Evolutionary conservation across 371 early-diverging fungal species (phyloP).

Genomic region (Parasitella parasitica): DNA sequence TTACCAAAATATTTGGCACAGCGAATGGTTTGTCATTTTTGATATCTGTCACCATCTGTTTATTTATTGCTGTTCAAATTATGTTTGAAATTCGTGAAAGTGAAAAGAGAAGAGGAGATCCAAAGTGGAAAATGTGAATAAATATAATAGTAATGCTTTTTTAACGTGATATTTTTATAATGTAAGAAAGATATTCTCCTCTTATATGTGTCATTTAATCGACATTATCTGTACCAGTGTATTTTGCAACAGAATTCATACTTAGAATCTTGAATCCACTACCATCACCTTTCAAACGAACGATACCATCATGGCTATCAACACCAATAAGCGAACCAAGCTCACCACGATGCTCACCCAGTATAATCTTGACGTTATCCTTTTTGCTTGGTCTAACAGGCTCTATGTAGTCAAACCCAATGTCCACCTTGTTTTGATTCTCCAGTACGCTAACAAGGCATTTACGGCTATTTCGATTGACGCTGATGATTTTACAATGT

Average conservation of each 20-base stretch:
- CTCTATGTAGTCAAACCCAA: slow-evolving; percentile 55
- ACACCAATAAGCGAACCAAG: slow-evolving; percentile 78
- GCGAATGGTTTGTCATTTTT: slow-evolving; percentile 51
- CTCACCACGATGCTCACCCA: slow-evolving; percentile 71
- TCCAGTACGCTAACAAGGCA: slow-evolving; percentile 39
- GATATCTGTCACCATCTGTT: slow-evolving; percentile 43
- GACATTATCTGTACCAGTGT: slow-evolving; percentile 33
- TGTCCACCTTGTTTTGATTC: slow-evolving; percentile 32
- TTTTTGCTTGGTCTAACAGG: slow-evolving; percentile 78
- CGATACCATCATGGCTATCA: slow-evolving; percentile 82
- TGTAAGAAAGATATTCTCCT: not conserved
- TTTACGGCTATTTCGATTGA: slow-evolving; percentile 45
- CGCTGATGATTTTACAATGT: slow-evolving; percentile 48
- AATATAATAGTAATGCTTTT: not conserved
- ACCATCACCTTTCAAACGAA: slow-evolving; percentile 62
- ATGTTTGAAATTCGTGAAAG: slow-evolving; percentile 84
- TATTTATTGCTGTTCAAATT: slow-evolving; percentile 77
- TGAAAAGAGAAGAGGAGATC: slow-evolving; percentile 61
- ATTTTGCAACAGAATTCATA: slow-evolving; percentile 63
- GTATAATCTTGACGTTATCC: slow-evolving; percentile 75
- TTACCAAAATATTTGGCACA: slow-evolving; percentile 47
- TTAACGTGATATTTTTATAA: no score
- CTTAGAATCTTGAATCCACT: slow-evolving; percentile 65
- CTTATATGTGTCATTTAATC: slow-evolving; percentile 7
- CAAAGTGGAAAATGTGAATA: slow-evolving; percentile 9